Evolutionary conservation across 78 protist species (phyloP).

Genomic region (Diacronema lutheri): DNA sequence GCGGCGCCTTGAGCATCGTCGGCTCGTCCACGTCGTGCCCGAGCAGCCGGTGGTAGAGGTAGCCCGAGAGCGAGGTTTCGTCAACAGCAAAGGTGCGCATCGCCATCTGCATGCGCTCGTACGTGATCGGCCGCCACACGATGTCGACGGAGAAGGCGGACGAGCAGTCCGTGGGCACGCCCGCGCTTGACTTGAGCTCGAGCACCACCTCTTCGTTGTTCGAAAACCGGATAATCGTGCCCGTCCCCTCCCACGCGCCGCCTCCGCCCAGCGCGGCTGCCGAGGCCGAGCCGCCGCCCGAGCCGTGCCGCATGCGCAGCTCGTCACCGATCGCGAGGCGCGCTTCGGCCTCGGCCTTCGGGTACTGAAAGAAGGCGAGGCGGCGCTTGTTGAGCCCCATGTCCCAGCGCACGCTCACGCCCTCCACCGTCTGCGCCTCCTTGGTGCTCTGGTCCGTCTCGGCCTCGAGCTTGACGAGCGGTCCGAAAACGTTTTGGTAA

Average conservation of each 20-base stretch:
- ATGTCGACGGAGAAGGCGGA: conserved; percentile 77
- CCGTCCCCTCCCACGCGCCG: conserved; percentile 66
- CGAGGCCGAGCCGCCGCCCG: too few species aligned
- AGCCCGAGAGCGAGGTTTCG: conserved; percentile 70
- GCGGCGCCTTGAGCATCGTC: conserved; percentile 36
- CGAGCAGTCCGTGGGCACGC: conserved; percentile 28
- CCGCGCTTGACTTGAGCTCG: conserved; percentile 61
- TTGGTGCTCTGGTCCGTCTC: conserved; percentile 76
- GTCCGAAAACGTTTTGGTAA: conserved; percentile 83
- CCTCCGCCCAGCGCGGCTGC: too few species aligned
- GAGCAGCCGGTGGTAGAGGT: conserved; percentile 85
- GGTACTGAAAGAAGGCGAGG: conserved; percentile 77
- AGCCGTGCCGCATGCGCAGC: conserved; percentile 49
- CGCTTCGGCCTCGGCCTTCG: conserved; percentile 50
- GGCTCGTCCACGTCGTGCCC: conserved; percentile 87
- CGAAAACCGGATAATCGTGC: conserved; percentile 61
- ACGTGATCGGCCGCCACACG: conserved; percentile 92
- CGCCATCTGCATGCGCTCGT: conserved; percentile 86
- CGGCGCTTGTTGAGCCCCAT: conserved; percentile 70
- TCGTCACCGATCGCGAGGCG: conserved; percentile 75
- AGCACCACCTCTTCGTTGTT: conserved; percentile 73
- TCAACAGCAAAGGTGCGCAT: conserved; percentile 86
- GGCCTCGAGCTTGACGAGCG: conserved; percentile 89
- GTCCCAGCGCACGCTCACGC: conserved; percentile 86
- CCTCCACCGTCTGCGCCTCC: conserved; percentile 64